These are phyloP conservation scores for Pseudopithomyces maydicus DNA, from an alignment of 2,329 filamentous ascomycete species.

Conservation along the genomic window DNA sequence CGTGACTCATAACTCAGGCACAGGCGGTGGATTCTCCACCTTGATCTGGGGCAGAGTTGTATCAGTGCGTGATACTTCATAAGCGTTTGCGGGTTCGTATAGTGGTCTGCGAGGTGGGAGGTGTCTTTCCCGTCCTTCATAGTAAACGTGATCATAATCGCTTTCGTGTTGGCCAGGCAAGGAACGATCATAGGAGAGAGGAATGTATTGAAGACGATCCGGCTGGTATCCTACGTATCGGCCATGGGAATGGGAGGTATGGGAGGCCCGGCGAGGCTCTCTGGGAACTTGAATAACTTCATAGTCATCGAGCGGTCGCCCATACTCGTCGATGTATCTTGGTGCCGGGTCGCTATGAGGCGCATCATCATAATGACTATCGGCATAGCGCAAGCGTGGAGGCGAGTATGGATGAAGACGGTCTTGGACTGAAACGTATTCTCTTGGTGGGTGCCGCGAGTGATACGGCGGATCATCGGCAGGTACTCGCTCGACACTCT, in stretches of 20 bases:
- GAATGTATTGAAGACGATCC: constrained; percentile 35
- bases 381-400: constrained; percentile 33
- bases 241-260: constrained; percentile 22
- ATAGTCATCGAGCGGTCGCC: constrained; percentile 34
- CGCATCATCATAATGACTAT: constrained; percentile 22
- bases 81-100: constrained; percentile 27
- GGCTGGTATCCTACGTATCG: constrained; percentile 32
- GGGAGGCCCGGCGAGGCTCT: constrained; percentile 28
- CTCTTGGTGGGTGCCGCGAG: constrained; percentile 27
- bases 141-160: constrained; percentile 35
- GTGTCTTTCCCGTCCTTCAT: constrained; percentile 36
- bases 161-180: constrained; percentile 30
- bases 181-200: constrained; percentile 34
- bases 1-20: constrained; percentile 16
- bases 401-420: constrained; percentile 35
- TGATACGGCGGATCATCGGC: constrained; percentile 33
- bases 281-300: constrained; percentile 39
- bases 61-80: constrained; percentile 15
- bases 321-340: constrained; percentile 40
- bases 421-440: constrained; percentile 42
- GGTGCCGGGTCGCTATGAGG: constrained; percentile 25
- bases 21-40: constrained; percentile 27
- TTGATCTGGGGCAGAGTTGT: constrained; percentile 28
- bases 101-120: constrained; percentile 22
- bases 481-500: constrained; percentile 34